Base-by-base conservation (phyloP, 148 eudicot species). In the Simmondsia chinensis region DNA sequence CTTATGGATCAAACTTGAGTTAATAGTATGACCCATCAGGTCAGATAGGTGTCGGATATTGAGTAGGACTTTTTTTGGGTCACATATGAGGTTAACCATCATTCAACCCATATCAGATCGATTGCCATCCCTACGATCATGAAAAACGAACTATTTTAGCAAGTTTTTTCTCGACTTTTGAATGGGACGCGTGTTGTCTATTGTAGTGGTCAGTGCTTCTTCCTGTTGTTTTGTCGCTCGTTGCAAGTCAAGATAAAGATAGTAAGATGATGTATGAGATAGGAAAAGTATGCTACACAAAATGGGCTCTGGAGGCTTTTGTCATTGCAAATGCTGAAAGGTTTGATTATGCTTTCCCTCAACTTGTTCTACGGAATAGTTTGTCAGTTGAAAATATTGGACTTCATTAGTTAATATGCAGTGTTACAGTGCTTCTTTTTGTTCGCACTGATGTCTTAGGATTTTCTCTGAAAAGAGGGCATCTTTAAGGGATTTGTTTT, bases 301-400 rank as follows among this genome's bases (percentile, higher is more conserved):
- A 74, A 39, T 91, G 94, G 94, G 99, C 99, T 37, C 47, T 91
- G 43, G 94, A 91, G 50, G 99, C 94, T 32, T 91, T 85, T 50
- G 70, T 82, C 34, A 65, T 85, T 48, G 77, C 99, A 52, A 91
- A 86, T 72, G 99, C 99, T 28, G 71, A 86, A 71, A 77, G 77
- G 99, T 91, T 43, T 2, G 64, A 14, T 29, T 13, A 9, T 19
- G 16, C 13, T 19, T 32, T 19, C 16, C 10, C 12, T 35, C 8
- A 2, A 9, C 22, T 34, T 42, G 10, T 43, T 53, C n/a, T n/a
- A n/a, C n/a, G n/a, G n/a, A n/a, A n/a, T n/a, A n/a, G n/a, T 16
- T 16, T 48, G 15, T 17, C 42, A 27, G 32, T 47, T 46, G 5
- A 17, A 7, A 11, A 25, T n/a, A n/a, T 17, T 20, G 7, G 26